Evolutionary conservation across 306 rosid genomes (phyloP).

Genomic region (Hippophae gyantsensis): DNA sequence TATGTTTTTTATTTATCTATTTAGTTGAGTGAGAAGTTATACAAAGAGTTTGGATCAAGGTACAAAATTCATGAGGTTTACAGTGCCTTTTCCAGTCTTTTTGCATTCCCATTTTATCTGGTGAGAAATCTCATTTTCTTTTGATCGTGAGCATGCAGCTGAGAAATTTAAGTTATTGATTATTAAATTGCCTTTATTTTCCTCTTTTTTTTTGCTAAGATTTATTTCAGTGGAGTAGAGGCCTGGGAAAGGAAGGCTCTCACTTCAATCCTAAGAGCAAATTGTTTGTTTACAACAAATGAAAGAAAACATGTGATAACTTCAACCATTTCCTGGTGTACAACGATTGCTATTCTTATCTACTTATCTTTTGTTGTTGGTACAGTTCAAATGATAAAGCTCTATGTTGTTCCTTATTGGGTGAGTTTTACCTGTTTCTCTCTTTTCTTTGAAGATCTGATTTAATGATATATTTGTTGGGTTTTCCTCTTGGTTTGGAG

Average conservation of each 20-base stretch:
- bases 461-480: too few species aligned
- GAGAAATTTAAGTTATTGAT: too few species aligned
- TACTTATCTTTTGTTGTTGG: conserved; percentile 41
- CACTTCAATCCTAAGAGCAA: conserved; percentile 78
- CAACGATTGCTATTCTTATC: conserved; percentile 44
- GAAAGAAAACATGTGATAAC: conserved; percentile 56
- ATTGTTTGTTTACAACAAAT: conserved; percentile 51
- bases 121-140: conserved; percentile 26
- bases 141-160: too few species aligned
- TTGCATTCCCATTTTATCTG: conserved; percentile 85
- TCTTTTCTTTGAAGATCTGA: too few species aligned
- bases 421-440: conserved; percentile 24
- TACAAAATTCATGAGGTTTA: conserved; percentile 54
- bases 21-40: conserved; percentile 74
- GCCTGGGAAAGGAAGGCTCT: conserved; percentile 89
- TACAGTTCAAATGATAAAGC: conserved; percentile 41
- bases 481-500: too few species aligned
- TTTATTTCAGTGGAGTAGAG: conserved; percentile 66
- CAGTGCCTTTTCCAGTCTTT: conserved; percentile 65
- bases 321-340: conserved; percentile 64
- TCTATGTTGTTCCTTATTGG: conserved; percentile 77
- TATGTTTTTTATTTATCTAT: background rate
- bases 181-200: too few species aligned
- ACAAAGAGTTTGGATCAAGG: conserved; percentile 38
- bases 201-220: too few species aligned